A percentile compares a stretch with the other conserved stretches of the same genome.
These are phyloP conservation scores for Porphyrellus cyaneotinctus DNA, from an alignment of 768 basidiomycete species.

Conservation along the genomic window DNA sequence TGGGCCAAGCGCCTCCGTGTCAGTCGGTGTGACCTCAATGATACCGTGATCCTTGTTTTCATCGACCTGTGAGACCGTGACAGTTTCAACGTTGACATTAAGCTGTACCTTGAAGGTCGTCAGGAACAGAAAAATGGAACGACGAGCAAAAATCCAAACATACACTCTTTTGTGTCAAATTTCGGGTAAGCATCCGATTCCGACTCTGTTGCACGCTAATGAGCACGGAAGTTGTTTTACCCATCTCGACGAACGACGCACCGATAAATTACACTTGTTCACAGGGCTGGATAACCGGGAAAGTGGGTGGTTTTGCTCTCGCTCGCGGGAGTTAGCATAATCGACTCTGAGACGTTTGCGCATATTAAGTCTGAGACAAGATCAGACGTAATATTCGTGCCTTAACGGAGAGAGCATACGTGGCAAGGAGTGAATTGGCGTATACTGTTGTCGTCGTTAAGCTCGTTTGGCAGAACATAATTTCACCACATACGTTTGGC, in stretches of 20 bases:
- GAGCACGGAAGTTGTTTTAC: background rate
- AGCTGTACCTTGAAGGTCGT: conserved; percentile 15
- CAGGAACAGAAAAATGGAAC: background rate
- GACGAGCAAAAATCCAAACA: background rate
- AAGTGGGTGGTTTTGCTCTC: conserved; percentile 14
- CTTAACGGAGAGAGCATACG: conserved; percentile 16
- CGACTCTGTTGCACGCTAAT: conserved; percentile 14
- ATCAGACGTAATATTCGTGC: background rate
- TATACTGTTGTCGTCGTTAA: conserved; percentile 20
- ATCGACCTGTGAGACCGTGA: conserved; percentile 29
- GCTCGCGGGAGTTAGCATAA: conserved; percentile 22
- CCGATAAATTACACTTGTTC: conserved; percentile 19
- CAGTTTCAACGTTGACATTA: conserved; percentile 33
- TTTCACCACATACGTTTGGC: conserved; percentile 25
- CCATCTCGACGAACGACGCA: conserved; percentile 4
- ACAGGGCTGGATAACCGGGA: conserved; percentile 10
- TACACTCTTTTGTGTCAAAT: conserved; percentile 21
- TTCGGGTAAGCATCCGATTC: conserved; percentile 22
- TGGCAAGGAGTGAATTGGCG: conserved; percentile 33
- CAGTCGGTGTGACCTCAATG: conserved; percentile 12
- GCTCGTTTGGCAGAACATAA: too few species aligned
- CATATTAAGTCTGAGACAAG: conserved; percentile 23
- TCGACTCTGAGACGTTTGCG: conserved; percentile 29
- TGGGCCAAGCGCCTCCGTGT: conserved; percentile 1
- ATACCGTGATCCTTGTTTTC: conserved; percentile 19